Base-by-base conservation (phyloP, 2,329 filamentous ascomycete genomes). In the Neopestalotiopsis clavispora region DNA sequence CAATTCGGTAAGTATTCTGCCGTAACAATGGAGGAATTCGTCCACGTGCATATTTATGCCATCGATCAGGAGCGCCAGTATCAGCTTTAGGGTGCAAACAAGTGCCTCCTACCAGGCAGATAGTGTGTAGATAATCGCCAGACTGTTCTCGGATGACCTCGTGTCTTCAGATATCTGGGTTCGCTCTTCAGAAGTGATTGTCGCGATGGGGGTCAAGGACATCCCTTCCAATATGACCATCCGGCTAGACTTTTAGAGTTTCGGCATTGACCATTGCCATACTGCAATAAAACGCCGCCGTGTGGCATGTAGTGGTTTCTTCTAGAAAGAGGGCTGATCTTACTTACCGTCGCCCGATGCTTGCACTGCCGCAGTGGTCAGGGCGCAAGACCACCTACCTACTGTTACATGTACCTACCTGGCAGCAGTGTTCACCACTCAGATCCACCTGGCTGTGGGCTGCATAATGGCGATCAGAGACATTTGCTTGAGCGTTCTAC, bases 241-340 rank as follows among this genome's bases (percentile, higher is more conserved):
- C 23, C 23, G 57, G 23, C 13, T 6, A 30, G 34, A 38, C 6
- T 38, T 38, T 30, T 59, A 59, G 30, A 59, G 57, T 59, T 59
- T 59, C 57, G 57, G 57, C 57, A 59, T 13, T 59, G 57, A 59
- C 30, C 14, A 17, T 28, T 59, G 57, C 57, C 57, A 59, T 28
- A 23, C 30, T 17, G 28, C 57, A 59, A 59, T 59, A 59, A 30
- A 13, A 59, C 23, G 23, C 23, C 57, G 30, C n/a, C 57, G n/a
- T 28, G 57, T 59, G 57, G 57, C 23, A 13, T 59, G 57, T 59
- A 20, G 23, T 59, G 57, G 30, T 32, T 59, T 59, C 28, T 59
- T 59, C 28, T 59, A 59, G 57, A 59, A 59, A 59, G 57, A 32
- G 57, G 20, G 23, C 57, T 32, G 23, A 28, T 59, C 57, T 13